Percentiles rank a stretch among this genome's conserved stretches.
Conservation (phyloP, 2,329 filamentous ascomycete genomes). For the Colletotrichum sublineola region DNA sequence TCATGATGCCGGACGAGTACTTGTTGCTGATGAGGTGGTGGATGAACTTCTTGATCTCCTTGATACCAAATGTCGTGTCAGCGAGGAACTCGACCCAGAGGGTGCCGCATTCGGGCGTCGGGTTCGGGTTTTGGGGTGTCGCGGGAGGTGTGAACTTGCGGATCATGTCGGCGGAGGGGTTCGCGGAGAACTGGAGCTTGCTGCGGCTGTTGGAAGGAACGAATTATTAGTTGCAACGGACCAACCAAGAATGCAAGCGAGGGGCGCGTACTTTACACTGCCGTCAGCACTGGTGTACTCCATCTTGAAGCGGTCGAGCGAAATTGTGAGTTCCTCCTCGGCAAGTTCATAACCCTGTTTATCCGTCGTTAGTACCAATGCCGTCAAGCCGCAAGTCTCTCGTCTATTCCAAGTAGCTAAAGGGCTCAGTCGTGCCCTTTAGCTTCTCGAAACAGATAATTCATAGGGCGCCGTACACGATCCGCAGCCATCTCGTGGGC, state of each 20-base stretch:
- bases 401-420: neutral
- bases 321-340: conserved; percentile 89
- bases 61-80: conserved; percentile 86
- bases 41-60: conserved; percentile 91
- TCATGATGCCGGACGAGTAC: conserved; percentile 91
- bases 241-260: neutral
- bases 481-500: conserved; percentile 96
- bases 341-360: conserved; percentile 90
- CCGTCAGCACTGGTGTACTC: conserved; percentile 81
- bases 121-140: conserved; percentile 77
- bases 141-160: conserved; percentile 83
- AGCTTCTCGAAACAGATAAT: neutral
- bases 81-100: conserved; percentile 94
- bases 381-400: neutral
- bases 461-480: conserved; percentile 73
- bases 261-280: conserved; percentile 75
- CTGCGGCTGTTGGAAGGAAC: conserved; percentile 70
- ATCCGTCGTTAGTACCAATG: conserved; percentile 43
- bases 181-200: conserved; percentile 89
- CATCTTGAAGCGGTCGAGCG: conserved; percentile 82
- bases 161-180: conserved; percentile 86
- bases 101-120: conserved; percentile 81
- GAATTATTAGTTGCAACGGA: conserved; percentile 17
- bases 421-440: no score
- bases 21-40: conserved; percentile 83